Evolutionary conservation across 306 rosid species (phyloP), one percentile per base, ranked within the genome.

Genomic region (Malus asiatica): DNA sequence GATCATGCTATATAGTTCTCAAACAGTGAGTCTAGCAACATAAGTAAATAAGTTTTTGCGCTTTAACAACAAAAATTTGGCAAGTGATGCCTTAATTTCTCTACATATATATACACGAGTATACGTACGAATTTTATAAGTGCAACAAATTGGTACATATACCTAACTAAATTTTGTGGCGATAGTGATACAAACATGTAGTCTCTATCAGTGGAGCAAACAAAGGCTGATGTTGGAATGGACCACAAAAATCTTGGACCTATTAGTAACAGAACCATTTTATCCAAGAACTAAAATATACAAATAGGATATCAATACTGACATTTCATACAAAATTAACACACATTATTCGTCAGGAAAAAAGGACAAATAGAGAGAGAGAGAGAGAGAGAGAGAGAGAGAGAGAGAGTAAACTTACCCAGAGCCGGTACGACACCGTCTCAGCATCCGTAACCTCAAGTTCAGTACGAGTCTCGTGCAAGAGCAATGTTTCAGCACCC

Each of bases 351-450:
- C 6, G 62, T 51, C 9, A 40, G 45, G 45, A 9, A 40, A 40
- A 40, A 40, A 15, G 1, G 55, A 48, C 18, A 48, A 48, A 48
- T 48, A 48, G 55, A 6, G 55, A 48, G 1, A 20, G 23, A 20
- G 20, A 11, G 16, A 12, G 51, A 0, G 16, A 12, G 51, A 1
- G 27, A 4, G 62, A 3, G 62, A 4, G 29, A n/a, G 63, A 61
- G 38, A 14, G 40, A 62, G 66, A 59, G 27, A 15, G 63, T 74
- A 73, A 38, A 62, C 61, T 71, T 86, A 95, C 99, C 99, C 99
- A 95, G 23, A 95, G 88, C 32, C 99, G 93, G 81, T 95, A 92
- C 63, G 99, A 95, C 82, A 92, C 93, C 15, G 89, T 79, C 77
- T 89, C 92, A 12, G 83, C 88, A 73, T 92, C 97, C 68, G 93